Evolutionary conservation across 1,284 basidiomycete genomes (phyloP).

Genomic region (Boletellus deceptivus): DNA sequence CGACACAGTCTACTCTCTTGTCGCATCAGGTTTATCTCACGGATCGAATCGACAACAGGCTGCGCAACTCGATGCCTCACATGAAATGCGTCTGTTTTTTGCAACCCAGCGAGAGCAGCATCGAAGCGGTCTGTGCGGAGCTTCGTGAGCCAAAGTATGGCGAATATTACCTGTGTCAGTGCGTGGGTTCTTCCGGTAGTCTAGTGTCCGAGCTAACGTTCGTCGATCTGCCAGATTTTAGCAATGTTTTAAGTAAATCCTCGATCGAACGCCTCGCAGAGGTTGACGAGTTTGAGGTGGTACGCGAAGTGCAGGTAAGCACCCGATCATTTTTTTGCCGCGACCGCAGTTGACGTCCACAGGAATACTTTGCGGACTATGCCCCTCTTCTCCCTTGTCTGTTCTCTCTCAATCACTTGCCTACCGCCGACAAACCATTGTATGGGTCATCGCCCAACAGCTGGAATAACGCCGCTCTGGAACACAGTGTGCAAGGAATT

Average conservation of each 20-base stretch:
- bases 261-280: conserved; percentile 93
- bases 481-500: conserved; percentile 81
- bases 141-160: conserved; percentile 90
- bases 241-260: conserved; percentile 87
- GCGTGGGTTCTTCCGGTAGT: conserved; percentile 51
- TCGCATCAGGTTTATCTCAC: conserved; percentile 97
- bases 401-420: conserved; percentile 85
- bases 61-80: conserved; percentile 88
- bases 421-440: conserved; percentile 58
- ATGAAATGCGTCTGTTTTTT: conserved; percentile 97
- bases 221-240: conserved; percentile 70
- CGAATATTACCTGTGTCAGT: conserved; percentile 97
- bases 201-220: conserved; percentile 15
- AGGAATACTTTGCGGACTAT: conserved; percentile 98
- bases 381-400: conserved; percentile 83
- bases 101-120: conserved; percentile 75
- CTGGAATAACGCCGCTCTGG: conserved; percentile 76
- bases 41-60: conserved; percentile 91
- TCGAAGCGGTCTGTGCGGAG: conserved; percentile 83
- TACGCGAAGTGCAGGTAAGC: conserved; percentile 89
- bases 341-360: conserved; percentile 9
- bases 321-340: not conserved
- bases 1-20: conserved; percentile 93
- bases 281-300: conserved; percentile 95
- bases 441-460: conserved; percentile 65